These are phyloP conservation scores for Mercurialis annua DNA, from an alignment of 345 rosid genomes.

Conservation along the genomic window DNA sequence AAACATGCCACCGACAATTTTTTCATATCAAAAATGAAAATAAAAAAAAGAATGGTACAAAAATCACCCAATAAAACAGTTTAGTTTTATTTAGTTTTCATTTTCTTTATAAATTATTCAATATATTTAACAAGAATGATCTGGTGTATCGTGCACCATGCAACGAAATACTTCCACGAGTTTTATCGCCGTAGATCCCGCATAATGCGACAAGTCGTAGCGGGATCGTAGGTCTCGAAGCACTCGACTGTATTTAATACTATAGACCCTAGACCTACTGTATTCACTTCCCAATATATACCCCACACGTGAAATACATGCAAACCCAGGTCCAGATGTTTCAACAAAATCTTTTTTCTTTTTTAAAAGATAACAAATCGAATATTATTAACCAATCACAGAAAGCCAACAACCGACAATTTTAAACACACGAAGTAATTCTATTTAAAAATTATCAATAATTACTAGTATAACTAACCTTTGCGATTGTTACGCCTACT, in stretches of 20 bases:
- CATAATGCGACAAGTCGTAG: conserved; percentile 21
- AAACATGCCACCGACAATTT: conserved; percentile 10
- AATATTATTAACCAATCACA: conserved; percentile 16
- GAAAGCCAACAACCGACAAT: conserved; percentile 22
- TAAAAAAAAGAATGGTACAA: not conserved
- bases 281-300: conserved; percentile 25
- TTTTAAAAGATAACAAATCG: conserved; percentile 5
- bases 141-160: conserved; percentile 4
- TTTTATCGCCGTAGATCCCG: conserved; percentile 50
- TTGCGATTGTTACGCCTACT: conserved; percentile 6
- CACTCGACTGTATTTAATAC: conserved; percentile 14
- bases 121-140: not conserved
- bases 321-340: conserved; percentile 6
- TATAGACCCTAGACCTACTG: conserved; percentile 19
- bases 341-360: not conserved
- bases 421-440: conserved; percentile 8
- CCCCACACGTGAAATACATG: conserved; percentile 37
- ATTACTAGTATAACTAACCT: conserved; percentile 42
- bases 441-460: conserved; percentile 1
- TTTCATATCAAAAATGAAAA: not conserved
- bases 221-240: conserved; percentile 37
- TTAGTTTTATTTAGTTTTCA: too few relatives aligned
- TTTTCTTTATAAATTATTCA: too few relatives aligned
- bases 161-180: conserved; percentile 24
- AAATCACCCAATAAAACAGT: too few relatives aligned